Evolutionary conservation across 805 yeast genomes (phyloP), one percentile per base, ranked within the genome.

Genomic region (Metschnikowia noctiluminum): DNA sequence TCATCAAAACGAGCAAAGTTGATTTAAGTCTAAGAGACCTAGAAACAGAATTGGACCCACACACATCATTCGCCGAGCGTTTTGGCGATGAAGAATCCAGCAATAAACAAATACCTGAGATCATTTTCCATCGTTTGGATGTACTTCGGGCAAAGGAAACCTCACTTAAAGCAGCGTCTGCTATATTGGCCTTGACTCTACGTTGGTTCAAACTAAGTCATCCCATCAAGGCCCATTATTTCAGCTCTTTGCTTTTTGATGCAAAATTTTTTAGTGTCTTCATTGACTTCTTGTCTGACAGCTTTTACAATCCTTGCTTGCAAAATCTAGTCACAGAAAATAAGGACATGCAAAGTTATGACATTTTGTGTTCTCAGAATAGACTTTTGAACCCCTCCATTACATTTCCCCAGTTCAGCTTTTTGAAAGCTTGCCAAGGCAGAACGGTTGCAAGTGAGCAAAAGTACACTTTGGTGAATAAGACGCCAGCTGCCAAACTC

Each of bases 181-280:
- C 79, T 1, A 75, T 82, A 1, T 47, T 89, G 1, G 56, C 69
- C 10, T 57, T 80, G 16, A 61, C 94, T 16, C 62, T 85, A 32
- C 78, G 77, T 57, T 91, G 97, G 97, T 85, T 88, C 62, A 87
- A 87, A 61, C 63, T 77, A 9, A 85, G 81, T 40, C 97, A 94
- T 62, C 70, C 89, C 2, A 63, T 91, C 53, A 91, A 92, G 63
- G 84, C 77, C 62, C 95, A 89, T 62, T 87, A 84, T 57, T 68
- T 92, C 12, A 65, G 85, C 7, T 78, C 87, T 0, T 62, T 91
- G 38, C 64, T 94, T 27, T 87, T 85, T 63, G 98, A 94, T 62
- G 79, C 85, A 28, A 82, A 83, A 49, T 85, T 68, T 51, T 76
- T 77, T 42, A 55, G 59, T 9, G 55, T 63, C 0, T 52, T 63